These are phyloP conservation scores for Aegilops bicornis DNA, from an alignment of 176 grass and related monocot species.

Conservation along the genomic window DNA sequence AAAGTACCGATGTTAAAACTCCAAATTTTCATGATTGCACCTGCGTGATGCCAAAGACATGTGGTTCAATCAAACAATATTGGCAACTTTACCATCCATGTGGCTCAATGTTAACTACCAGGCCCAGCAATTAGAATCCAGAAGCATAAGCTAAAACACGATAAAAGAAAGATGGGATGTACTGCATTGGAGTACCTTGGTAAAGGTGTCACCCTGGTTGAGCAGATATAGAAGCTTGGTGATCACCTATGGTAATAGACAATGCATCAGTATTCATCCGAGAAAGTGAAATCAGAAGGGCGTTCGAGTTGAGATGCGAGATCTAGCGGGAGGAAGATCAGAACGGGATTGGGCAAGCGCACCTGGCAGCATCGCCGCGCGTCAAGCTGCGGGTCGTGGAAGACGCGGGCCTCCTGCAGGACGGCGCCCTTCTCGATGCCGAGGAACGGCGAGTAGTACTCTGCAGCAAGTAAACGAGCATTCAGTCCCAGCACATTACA, in stretches of 20 bases:
- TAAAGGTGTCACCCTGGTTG: constrained; percentile 98
- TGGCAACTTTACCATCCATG: background rate
- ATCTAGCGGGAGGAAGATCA: background rate
- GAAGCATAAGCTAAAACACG: background rate
- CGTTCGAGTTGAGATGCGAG: background rate
- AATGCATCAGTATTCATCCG: constrained; percentile 24
- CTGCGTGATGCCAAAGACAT: background rate
- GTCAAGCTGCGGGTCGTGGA: constrained; percentile 96
- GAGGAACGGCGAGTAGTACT: constrained; percentile 91
- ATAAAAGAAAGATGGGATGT: background rate
- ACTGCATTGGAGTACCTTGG: constrained; percentile 50
- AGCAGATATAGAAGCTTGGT: constrained; percentile 98
- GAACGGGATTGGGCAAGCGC: background rate
- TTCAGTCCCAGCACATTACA: constrained; percentile 6
- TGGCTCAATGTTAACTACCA: background rate
- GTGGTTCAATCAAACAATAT: background rate
- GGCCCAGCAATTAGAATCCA: background rate
- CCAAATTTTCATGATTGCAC: background rate
- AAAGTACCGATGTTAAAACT: background rate
- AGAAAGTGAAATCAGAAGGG: background rate
- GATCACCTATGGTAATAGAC: constrained; percentile 62
- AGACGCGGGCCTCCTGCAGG: constrained; percentile 93
- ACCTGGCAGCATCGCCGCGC: constrained; percentile 95
- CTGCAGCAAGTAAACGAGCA: constrained; percentile 39
- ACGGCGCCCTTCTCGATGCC: constrained; percentile 99